A percentile compares a stretch with the other conserved stretches of the same genome.
phyloP scores from a whole-genome alignment of 2,329 filamentous ascomycete genomes.

The Fusarium sp. region DNA sequence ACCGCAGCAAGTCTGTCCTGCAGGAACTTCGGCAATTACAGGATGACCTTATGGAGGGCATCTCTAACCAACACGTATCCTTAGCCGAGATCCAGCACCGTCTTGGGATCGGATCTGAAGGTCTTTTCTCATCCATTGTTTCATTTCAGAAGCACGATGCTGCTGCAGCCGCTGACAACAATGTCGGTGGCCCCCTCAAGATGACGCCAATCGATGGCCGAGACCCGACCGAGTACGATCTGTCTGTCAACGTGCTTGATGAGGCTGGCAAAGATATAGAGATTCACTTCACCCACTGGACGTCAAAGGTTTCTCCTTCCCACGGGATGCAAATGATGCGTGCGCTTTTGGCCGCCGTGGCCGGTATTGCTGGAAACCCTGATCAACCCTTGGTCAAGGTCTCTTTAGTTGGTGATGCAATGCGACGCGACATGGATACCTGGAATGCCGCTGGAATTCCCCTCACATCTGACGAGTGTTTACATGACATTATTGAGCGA shows the following conservation, averaged over 20 bases:
- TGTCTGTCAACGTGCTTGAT: constrained; percentile 7
- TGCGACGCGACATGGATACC: background rate
- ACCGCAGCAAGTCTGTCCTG: no score
- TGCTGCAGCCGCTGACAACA: background rate
- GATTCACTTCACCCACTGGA: constrained; percentile 5
- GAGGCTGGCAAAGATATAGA: background rate
- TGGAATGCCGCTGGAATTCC: background rate
- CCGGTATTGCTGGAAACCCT: background rate
- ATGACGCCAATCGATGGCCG: constrained; percentile 3
- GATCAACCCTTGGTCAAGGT: background rate
- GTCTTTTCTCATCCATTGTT: constrained; percentile 2
- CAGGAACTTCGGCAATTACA: background rate
- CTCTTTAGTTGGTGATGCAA: background rate
- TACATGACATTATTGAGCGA: background rate
- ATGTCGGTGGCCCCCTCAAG: background rate
- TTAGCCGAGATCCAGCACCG: background rate
- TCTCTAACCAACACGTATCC: no score
- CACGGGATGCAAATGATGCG: constrained; percentile 1
- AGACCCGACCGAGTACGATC: constrained; percentile 3
- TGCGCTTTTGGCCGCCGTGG: background rate
- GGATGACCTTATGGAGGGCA: no score
- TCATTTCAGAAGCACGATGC: constrained; percentile 6
- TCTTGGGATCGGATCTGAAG: background rate
- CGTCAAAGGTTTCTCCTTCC: background rate
- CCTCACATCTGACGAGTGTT: background rate